These are phyloP conservation scores for Gigaspora rosea DNA, from an alignment of 192 early-diverging fungal genomes.

Conservation along the genomic window DNA sequence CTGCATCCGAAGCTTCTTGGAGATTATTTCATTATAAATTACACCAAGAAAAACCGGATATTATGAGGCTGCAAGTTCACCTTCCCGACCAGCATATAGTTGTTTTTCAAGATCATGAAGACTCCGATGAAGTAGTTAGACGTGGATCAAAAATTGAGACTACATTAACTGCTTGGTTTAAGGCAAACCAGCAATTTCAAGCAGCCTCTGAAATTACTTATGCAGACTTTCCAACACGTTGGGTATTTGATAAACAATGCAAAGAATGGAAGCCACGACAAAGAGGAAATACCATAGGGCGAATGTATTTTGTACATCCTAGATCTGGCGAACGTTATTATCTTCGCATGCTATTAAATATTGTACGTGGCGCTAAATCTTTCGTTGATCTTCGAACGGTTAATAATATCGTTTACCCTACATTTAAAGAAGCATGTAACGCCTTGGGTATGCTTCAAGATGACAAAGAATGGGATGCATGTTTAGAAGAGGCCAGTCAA, in stretches of 20 bases:
- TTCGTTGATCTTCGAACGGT: not conserved
- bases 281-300: constrained; percentile 23
- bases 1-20: no score
- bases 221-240: constrained; percentile 12
- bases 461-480: constrained; percentile 34
- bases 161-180: constrained; percentile 33
- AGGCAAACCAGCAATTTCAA: constrained; percentile 14
- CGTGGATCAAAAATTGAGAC: not conserved
- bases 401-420: not conserved
- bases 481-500: constrained; percentile 26
- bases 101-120: constrained; percentile 15
- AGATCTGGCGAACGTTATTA: constrained; percentile 35
- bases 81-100: not conserved
- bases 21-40: no score
- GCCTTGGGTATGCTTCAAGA: constrained; percentile 35
- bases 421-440: constrained; percentile 35
- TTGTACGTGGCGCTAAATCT: constrained; percentile 30
- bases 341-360: constrained; percentile 31
- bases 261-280: constrained; percentile 23
- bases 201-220: constrained; percentile 11
- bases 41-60: no score
- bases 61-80: no score
- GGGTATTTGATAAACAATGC: not conserved
- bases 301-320: constrained; percentile 31
- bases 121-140: constrained; percentile 1